These are phyloP conservation scores for Eucalyptus marginata DNA, from an alignment of 345 rosid genomes.

Conservation along the genomic window DNA sequence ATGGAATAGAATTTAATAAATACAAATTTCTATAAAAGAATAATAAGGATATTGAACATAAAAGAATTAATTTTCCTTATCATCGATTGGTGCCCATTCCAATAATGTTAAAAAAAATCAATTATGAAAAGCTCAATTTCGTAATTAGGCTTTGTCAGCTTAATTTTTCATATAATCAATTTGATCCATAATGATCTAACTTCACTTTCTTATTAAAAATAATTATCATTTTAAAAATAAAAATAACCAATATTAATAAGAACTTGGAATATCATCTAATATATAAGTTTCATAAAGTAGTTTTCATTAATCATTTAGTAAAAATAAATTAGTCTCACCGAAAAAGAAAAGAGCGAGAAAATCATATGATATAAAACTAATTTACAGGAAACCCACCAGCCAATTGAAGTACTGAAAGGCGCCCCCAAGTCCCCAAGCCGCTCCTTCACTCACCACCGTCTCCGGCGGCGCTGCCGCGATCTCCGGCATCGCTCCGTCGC, in stretches of 20 bases:
- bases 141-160: not conserved
- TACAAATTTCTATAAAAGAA: not conserved
- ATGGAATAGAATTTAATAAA: not conserved
- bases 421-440: not conserved
- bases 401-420: not conserved
- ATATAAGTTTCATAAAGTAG: not conserved
- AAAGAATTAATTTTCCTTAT: not conserved
- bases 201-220: not conserved
- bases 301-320: not conserved
- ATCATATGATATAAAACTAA: not conserved
- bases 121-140: not conserved
- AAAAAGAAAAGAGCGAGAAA: not conserved
- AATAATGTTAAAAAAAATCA: rapidly evolving
- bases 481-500: not conserved
- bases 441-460: not conserved
- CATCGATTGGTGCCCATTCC: rapidly evolving
- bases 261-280: rapidly evolving
- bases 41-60: not conserved
- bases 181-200: not conserved
- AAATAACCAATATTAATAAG: not conserved
- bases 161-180: not conserved
- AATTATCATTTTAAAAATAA: not conserved
- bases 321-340: not conserved
- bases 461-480: not conserved
- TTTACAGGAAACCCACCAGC: not conserved